A percentile compares a stretch with the other conserved stretches of the same genome.
Evolutionary conservation across 768 basidiomycete species (phyloP).

Genomic region (Naganishia randhawae): DNA sequence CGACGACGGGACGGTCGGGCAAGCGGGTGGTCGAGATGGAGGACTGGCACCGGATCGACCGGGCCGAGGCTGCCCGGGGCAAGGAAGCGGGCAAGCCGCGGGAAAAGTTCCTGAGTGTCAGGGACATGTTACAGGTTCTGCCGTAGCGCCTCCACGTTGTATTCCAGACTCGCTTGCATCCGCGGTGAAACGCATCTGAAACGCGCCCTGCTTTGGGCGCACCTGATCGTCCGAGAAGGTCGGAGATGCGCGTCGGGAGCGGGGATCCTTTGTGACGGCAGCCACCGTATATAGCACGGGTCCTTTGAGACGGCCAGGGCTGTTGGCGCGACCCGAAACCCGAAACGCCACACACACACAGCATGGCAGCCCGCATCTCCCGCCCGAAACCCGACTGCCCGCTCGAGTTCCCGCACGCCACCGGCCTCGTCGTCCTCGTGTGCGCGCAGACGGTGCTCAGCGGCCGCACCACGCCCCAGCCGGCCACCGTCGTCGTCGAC

Average conservation of each 20-base stretch:
- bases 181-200: too few species aligned
- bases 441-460: slow-evolving; percentile 63
- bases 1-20: background rate
- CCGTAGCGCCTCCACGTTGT: too few species aligned
- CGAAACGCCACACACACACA: background rate
- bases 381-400: background rate
- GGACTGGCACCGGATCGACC: slow-evolving; percentile 72
- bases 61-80: slow-evolving; percentile 66
- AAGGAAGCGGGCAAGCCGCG: slow-evolving; percentile 49
- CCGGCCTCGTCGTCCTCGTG: slow-evolving; percentile 53
- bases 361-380: background rate
- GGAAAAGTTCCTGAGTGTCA: slow-evolving; percentile 52
- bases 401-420: slow-evolving; percentile 3
- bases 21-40: slow-evolving; percentile 60
- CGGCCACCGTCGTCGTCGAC: slow-evolving; percentile 67
- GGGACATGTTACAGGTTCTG: slow-evolving; percentile 51
- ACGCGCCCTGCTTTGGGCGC: slow-evolving; percentile 4
- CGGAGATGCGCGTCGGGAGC: background rate
- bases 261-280: background rate
- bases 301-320: too few species aligned
- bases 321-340: background rate
- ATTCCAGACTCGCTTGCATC: too few species aligned
- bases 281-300: background rate
- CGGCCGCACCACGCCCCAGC: slow-evolving; percentile 54
- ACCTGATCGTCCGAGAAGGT: slow-evolving; percentile 7